A percentile compares a stretch with the other conserved stretches of the same genome.
These are phyloP conservation scores for Sporisorium graminicola DNA, from an alignment of 1,284 basidiomycete genomes.

Conservation along the genomic window DNA sequence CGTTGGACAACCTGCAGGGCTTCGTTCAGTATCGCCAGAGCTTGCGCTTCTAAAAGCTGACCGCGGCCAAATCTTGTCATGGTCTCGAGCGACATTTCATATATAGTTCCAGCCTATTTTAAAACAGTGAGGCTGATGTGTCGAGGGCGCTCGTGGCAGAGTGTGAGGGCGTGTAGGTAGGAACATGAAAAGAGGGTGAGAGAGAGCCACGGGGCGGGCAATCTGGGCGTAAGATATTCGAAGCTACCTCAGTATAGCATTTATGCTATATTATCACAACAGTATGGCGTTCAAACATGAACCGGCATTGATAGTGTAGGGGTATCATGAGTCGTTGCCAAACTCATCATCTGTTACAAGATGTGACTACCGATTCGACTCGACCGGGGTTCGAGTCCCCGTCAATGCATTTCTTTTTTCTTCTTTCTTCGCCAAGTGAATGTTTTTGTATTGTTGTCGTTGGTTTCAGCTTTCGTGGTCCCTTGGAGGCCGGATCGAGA, in stretches of 20 bases:
- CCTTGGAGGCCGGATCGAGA: background rate
- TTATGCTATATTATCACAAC: background rate
- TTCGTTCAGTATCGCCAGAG: slow-evolving; percentile 83
- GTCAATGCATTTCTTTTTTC: slow-evolving; percentile 50
- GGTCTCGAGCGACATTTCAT: background rate
- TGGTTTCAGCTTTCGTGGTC: background rate
- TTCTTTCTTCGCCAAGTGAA: too few relatives aligned
- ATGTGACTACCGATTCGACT: slow-evolving; percentile 43
- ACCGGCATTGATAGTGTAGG: slow-evolving; percentile 44
- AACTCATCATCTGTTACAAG: slow-evolving; percentile 15
- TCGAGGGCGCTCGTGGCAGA: too few relatives aligned
- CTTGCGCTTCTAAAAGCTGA: slow-evolving; percentile 15
- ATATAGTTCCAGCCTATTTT: too few relatives aligned
- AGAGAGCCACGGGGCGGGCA: too few relatives aligned
- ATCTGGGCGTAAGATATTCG: too few relatives aligned
- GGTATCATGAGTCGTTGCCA: slow-evolving; percentile 54
- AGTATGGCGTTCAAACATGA: background rate
- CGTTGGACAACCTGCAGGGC: slow-evolving; percentile 82
- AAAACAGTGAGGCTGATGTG: too few relatives aligned
- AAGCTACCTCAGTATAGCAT: too few relatives aligned
- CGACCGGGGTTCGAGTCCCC: slow-evolving; percentile 61
- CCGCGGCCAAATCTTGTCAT: background rate
- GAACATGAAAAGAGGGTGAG: too few relatives aligned
- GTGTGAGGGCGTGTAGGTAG: too few relatives aligned
- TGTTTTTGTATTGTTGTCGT: background rate